Evolutionary conservation across 164 flowering plant species (phyloP).

Genomic region (Annona squamosa): DNA sequence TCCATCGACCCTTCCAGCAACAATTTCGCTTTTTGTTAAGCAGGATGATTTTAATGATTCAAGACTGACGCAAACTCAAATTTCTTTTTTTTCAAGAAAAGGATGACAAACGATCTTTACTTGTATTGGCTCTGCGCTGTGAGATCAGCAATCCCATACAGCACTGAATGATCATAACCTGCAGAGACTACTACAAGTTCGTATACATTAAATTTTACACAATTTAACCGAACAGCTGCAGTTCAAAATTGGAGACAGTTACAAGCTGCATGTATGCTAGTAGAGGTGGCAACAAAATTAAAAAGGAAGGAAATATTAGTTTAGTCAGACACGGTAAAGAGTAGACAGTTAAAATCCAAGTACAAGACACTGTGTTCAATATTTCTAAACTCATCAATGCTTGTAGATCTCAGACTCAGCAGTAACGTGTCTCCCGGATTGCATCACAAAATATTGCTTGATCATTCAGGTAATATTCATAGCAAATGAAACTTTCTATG

Average conservation of each 20-base stretch:
- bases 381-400: no score
- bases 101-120: conserved; percentile 17
- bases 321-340: no score
- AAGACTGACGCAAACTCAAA: not conserved
- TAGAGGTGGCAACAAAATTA: no score
- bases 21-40: conserved; percentile 75
- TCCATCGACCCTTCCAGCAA: conserved; percentile 99
- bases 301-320: no score
- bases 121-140: conserved; percentile 93
- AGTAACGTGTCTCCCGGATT: conserved; percentile 24
- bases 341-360: no score
- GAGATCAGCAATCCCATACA: conserved; percentile 97
- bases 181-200: conserved; percentile 84
- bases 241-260: not conserved
- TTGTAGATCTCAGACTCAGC: conserved; percentile 24
- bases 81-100: conserved; percentile 1
- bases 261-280: not conserved
- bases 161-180: conserved; percentile 87
- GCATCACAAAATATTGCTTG: not conserved
- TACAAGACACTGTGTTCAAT: no score
- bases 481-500: not conserved
- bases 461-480: conserved; percentile 1
- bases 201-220: conserved; percentile 84
- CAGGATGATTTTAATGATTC: conserved; percentile 59
- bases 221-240: conserved; percentile 62